These are phyloP conservation scores for Nepenthes gracilis DNA, from an alignment of 148 eudicot genomes.

Conservation along the genomic window DNA sequence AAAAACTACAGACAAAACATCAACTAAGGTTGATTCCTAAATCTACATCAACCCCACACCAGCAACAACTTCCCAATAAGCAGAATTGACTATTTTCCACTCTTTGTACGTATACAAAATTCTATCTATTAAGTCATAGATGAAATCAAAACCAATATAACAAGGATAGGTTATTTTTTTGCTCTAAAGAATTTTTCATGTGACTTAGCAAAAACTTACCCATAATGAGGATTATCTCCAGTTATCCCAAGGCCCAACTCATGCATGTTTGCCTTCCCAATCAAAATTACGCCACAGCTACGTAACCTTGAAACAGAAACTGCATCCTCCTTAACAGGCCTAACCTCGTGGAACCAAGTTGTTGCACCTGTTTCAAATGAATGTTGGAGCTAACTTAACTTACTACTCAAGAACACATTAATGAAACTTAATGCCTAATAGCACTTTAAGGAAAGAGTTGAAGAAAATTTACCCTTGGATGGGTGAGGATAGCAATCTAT, in stretches of 20 bases:
- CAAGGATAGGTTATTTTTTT: too few species aligned
- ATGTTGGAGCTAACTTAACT: not conserved
- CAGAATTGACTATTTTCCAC: too few species aligned
- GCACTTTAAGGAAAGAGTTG: not conserved
- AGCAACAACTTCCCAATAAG: too few species aligned
- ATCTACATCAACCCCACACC: too few species aligned
- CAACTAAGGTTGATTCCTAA: too few species aligned
- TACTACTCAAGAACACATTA: conserved; percentile 1
- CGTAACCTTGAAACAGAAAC: conserved; percentile 76
- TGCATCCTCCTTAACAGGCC: conserved; percentile 71
- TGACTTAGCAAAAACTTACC: conserved; percentile 30
- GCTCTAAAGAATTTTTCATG: not conserved
- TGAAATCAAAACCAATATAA: too few species aligned
- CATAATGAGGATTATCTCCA: conserved; percentile 86
- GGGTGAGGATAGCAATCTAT: conserved; percentile 91
- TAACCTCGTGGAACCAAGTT: conserved; percentile 82
- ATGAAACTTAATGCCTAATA: not conserved
- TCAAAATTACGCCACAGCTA: conserved; percentile 76
- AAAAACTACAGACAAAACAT: too few species aligned
- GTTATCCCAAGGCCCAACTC: conserved; percentile 90
- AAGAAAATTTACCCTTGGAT: conserved; percentile 42
- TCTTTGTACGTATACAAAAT: too few species aligned
- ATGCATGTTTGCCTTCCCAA: conserved; percentile 99
- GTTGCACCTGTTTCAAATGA: conserved; percentile 53
- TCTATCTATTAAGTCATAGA: too few species aligned